Base-by-base conservation (phyloP, 305 asterid genomes). In the Fraxinus floribunda region DNA sequence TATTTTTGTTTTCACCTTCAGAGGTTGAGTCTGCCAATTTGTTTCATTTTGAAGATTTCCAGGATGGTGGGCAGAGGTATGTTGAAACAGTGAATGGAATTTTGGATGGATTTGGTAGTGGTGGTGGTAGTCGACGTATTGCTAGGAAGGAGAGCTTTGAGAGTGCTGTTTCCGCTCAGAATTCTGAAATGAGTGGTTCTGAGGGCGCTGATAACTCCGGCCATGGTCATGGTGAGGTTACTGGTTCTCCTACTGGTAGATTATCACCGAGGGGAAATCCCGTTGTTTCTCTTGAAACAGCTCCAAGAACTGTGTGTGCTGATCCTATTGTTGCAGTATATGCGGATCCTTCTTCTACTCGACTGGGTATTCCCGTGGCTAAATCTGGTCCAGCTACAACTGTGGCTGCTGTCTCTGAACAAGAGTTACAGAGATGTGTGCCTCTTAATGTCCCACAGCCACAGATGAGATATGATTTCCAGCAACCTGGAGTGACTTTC, bases 81-180 rank as follows among this genome's bases (percentile, higher is more conserved):
- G 92, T 96, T 20, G 98, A 96, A 85, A 98, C 98, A 75, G 97
- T 96, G 80, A 96, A 96, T 82, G 98, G 98, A 79, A 78, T 90
- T 81, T 38, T 84, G 64, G 97, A 93, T 82, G 89, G 84, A 24
- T 80, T 81, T 74, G 84, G 85, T 73, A 86, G 90, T 81, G 29
- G 68, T 60, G 30, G 85, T 70, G 85, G 86, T 52, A 85, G 87
- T 76, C 81, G 80, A 82, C 78, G 90, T 81, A 88, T 91, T 80
- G 88, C 86, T 16, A 89, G 97, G 84, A 94, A 91, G 81, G 97
- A 84, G 85, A 93, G 97, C 87, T 83, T 84, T 41, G 97, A 91
- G 35, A 95, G 98, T 83, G 91, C 89, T 11, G 84, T 80, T 85
- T 93, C 98, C 72, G 91, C 90, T 7, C 95, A 91, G 78, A 91